Conservation (phyloP, 2,329 filamentous ascomycete genomes). For the Mycosphaerella arachidis region DNA sequence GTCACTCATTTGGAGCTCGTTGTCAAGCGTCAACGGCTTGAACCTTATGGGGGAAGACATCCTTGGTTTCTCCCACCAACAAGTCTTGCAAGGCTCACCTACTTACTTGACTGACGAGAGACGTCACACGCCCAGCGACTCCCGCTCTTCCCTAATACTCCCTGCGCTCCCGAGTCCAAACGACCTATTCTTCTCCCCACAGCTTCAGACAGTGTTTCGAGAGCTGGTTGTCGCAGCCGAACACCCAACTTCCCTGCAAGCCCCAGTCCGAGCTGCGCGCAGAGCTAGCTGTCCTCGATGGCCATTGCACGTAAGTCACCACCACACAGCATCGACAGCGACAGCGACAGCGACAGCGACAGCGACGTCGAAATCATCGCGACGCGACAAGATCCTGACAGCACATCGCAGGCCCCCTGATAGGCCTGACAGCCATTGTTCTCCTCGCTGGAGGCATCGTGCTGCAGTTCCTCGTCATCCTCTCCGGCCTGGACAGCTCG, state of each 20-base stretch:
- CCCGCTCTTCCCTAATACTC: background rate
- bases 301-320: constrained; percentile 19
- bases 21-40: background rate
- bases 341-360: background rate
- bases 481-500: constrained; percentile 53
- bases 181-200: background rate
- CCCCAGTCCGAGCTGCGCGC: constrained; percentile 1
- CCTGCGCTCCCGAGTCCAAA: background rate
- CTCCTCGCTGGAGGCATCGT: constrained; percentile 59
- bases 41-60: background rate
- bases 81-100: background rate
- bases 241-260: constrained; percentile 6
- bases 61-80: background rate
- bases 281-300: constrained; percentile 14
- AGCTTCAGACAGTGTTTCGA: background rate
- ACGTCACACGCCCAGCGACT: constrained; percentile 7
- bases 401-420: constrained; percentile 46
- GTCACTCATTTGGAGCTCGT: background rate
- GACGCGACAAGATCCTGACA: background rate
- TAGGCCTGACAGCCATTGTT: constrained; percentile 56
- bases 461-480: constrained; percentile 61
- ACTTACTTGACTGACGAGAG: background rate
- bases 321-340: background rate
- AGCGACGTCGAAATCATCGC: background rate
- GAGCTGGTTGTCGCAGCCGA: background rate